Base-by-base conservation (phyloP, 176 grass and related monocot genomes). In the Raddia guianensis region DNA sequence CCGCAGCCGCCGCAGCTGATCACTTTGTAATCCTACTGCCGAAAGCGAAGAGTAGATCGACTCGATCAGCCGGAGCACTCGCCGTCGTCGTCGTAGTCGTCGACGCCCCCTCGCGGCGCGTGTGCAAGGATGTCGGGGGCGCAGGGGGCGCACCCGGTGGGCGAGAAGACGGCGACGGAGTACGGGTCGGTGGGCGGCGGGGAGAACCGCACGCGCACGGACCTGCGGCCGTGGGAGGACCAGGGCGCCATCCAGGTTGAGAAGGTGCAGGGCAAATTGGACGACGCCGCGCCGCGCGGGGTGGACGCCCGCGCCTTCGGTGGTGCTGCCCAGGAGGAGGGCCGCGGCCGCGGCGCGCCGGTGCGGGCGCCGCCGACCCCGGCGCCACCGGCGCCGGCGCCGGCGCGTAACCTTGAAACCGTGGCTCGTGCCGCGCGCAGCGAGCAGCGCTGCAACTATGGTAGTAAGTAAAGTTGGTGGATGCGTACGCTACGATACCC, bases 141-240 rank as follows among this genome's bases (percentile, higher is more conserved):
- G 13, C 87, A 92, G 60, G 87, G 90, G 15, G 93, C 85, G 49
- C 87, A 84, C 47, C 93, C 75, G 21, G 16, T 82, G 8, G 87
- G 85, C 0, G 18, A 84, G 79, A 80, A 65, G 78, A 86, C 87
- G 71, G 69, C 78, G 87, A 92, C 87, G 71, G 87, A 87, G 69
- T 92, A 92, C 78, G 84, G 84, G 82, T 95, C 90, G 42, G 93
- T 92, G 53, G 79, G 70, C 61, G 70, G 82, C 65, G 93, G 82
- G 43, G 74, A 77, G 82, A 91, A 91, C 90, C 75, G 63, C 66
- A 90, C 82, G 19, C 78, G 79, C 64, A 75, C 66, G 49, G 90
- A 89, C 61, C 70, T 84, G 46, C 74, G 87, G 47, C 88, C 82
- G 21, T 67, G 76, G 61, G 82, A 92, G 79, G 79, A 95, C 77